phyloP scores from a whole-genome alignment of 176 grass and related monocot species.

The Puya raimondii region DNA sequence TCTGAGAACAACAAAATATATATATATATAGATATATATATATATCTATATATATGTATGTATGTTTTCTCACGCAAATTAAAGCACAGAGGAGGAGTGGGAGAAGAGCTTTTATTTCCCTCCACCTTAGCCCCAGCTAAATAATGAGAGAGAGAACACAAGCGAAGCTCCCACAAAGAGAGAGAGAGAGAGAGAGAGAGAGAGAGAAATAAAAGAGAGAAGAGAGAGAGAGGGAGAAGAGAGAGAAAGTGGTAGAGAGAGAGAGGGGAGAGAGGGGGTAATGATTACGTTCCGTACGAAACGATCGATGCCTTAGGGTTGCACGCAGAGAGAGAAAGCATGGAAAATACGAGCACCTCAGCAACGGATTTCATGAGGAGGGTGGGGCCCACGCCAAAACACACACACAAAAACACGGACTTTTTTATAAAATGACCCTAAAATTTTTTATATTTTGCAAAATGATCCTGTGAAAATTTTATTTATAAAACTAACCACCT shows the following conservation, averaged over 20 bases:
- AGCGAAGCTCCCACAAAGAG: neutral
- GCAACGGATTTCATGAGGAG: neutral
- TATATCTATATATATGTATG: neutral
- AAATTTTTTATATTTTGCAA: too few relatives aligned
- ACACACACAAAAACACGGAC: too few relatives aligned
- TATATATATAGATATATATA: neutral
- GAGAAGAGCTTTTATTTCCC: neutral
- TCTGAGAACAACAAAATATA: neutral
- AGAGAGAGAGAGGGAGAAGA: neutral
- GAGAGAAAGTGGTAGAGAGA: neutral
- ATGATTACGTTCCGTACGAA: slow-evolving; percentile 11
- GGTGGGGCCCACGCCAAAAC: neutral
- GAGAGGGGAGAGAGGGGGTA: neutral
- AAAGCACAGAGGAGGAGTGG: neutral
- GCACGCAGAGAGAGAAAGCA: slow-evolving; percentile 9
- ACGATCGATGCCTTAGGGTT: slow-evolving; percentile 9
- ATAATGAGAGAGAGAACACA: neutral
- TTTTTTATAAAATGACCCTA: too few relatives aligned
- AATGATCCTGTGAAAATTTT: too few relatives aligned
- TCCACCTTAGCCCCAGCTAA: neutral
- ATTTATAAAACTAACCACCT: too few relatives aligned
- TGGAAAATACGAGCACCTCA: neutral
- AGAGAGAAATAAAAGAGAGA: neutral
- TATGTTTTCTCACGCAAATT: neutral
- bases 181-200: neutral